phyloP scores from a whole-genome alignment of 2,329 filamentous ascomycete species.

The Cladophialophora exuberans region DNA sequence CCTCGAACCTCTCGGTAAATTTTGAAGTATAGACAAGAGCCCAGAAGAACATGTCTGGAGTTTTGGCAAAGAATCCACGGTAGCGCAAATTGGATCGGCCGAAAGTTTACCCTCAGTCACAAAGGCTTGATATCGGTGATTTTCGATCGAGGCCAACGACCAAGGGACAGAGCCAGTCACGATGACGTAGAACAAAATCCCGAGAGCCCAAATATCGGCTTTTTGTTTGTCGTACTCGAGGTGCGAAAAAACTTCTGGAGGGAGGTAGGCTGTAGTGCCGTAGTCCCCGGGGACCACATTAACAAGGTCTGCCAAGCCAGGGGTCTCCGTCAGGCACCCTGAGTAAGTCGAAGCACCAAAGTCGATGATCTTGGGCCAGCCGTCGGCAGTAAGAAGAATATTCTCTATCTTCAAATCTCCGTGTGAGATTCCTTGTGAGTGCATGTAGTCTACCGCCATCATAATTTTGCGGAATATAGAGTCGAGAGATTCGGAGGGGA shows the following conservation, averaged over 20 bases:
- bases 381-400: not conserved
- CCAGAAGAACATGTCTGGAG: not conserved
- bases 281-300: constrained; percentile 5
- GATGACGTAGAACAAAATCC: not conserved
- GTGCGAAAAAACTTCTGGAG: not conserved
- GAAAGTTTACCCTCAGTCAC: not conserved
- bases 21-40: not conserved
- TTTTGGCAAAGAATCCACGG: not conserved
- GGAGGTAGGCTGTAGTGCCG: constrained; percentile 4
- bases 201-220: constrained; percentile 5
- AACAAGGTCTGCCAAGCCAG: not conserved
- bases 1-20: not conserved
- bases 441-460: not conserved
- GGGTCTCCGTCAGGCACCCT: not conserved
- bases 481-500: not conserved
- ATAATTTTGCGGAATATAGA: not conserved
- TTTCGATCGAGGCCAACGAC: not conserved
- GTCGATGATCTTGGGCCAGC: not conserved
- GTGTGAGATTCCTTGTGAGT: not conserved
- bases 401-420: constrained; percentile 6
- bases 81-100: not conserved
- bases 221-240: constrained; percentile 7
- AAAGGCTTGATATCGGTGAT: not conserved
- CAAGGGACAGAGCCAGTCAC: not conserved
- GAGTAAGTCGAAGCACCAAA: not conserved